phyloP scores from a whole-genome alignment of 805 yeast genomes.

The Cephaloascus fragrans region DNA sequence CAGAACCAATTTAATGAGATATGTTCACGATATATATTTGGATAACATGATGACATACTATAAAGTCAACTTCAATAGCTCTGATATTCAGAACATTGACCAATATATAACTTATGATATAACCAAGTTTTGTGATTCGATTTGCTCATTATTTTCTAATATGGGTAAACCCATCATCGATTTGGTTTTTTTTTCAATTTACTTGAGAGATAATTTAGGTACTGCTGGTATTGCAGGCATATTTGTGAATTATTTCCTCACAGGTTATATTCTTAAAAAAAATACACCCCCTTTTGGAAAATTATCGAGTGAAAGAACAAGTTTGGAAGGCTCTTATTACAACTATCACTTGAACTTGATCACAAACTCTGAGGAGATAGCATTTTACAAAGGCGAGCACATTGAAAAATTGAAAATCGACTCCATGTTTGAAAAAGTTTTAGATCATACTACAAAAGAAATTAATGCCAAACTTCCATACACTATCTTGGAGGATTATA shows the following conservation, averaged over 20 bases:
- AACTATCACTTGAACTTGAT: slow-evolving; percentile 79
- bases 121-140: slow-evolving; percentile 67
- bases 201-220: slow-evolving; percentile 79
- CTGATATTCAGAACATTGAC: slow-evolving; percentile 57
- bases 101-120: slow-evolving; percentile 84
- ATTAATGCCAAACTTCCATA: slow-evolving; percentile 56
- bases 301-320: slow-evolving; percentile 61
- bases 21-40: slow-evolving; percentile 83
- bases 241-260: slow-evolving; percentile 66
- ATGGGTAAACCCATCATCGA: slow-evolving; percentile 91
- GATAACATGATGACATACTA: slow-evolving; percentile 77
- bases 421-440: slow-evolving; percentile 47
- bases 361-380: slow-evolving; percentile 87
- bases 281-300: slow-evolving; percentile 82
- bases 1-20: slow-evolving; percentile 74
- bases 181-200: slow-evolving; percentile 71
- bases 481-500: slow-evolving; percentile 72
- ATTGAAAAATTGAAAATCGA: slow-evolving; percentile 64
- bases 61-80: slow-evolving; percentile 54
- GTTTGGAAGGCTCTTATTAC: slow-evolving; percentile 81
- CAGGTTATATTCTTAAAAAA: slow-evolving; percentile 64
- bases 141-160: slow-evolving; percentile 75
- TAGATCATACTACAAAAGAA: slow-evolving; percentile 42
- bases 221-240: slow-evolving; percentile 79
- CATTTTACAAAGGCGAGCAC: slow-evolving; percentile 82